Percentiles rank a stretch among this genome's conserved stretches.
Evolutionary conservation across 2,329 filamentous ascomycete species (phyloP).

Genomic region (Xylaria sp.): DNA sequence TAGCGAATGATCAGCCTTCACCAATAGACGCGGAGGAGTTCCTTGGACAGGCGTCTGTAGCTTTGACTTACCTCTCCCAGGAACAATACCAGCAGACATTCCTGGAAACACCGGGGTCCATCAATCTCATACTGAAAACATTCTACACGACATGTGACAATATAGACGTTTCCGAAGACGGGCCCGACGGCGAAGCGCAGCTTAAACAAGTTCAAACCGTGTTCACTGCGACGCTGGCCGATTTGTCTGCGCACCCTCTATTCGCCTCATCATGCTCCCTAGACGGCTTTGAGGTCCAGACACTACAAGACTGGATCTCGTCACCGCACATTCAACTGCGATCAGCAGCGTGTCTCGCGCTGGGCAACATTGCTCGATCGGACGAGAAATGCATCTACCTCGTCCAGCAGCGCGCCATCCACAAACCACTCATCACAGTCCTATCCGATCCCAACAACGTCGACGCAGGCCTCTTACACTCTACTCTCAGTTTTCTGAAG

Average conservation of each 20-base stretch:
- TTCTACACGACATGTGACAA: conserved; percentile 55
- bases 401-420: conserved; percentile 51
- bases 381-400: conserved; percentile 59
- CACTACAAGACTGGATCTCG: conserved; percentile 56
- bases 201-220: conserved; percentile 56
- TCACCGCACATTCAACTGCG: conserved; percentile 52
- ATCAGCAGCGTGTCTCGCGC: conserved; percentile 63
- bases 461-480: conserved; percentile 61
- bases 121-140: conserved; percentile 53
- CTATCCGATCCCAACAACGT: conserved; percentile 47
- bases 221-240: conserved; percentile 57
- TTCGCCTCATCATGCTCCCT: conserved; percentile 53
- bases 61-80: conserved; percentile 61
- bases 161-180: conserved; percentile 50
- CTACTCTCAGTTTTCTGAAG: conserved; percentile 65
- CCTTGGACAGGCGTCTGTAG: conserved; percentile 55
- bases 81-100: conserved; percentile 57
- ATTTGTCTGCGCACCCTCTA: conserved; percentile 55
- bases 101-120: conserved; percentile 46
- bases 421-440: conserved; percentile 52
- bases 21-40: conserved; percentile 61
- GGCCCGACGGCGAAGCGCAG: conserved; percentile 53
- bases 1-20: conserved; percentile 51
- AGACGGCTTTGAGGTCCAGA: conserved; percentile 48
- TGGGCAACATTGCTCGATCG: conserved; percentile 67